A percentile compares a stretch with the other conserved stretches of the same genome.
Evolutionary conservation across 202 grass and related monocot species (phyloP).

Genomic region (Saccharum hybrid): DNA sequence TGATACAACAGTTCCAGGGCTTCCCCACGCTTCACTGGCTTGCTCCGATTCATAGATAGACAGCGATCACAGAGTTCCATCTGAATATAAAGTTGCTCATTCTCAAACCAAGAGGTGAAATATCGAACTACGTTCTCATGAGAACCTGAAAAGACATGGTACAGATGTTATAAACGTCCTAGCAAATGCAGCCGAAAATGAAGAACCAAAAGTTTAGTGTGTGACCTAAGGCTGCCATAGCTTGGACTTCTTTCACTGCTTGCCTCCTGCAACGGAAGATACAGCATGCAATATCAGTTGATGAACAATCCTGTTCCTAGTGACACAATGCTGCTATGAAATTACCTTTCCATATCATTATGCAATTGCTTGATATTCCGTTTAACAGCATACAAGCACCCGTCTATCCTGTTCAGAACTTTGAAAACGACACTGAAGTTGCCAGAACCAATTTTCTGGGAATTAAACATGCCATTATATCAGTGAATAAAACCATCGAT

Average conservation of each 20-base stretch:
- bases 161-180: slow-evolving; percentile 23
- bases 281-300: slow-evolving; percentile 16
- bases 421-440: slow-evolving; percentile 97
- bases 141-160: slow-evolving; percentile 58
- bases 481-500: slow-evolving; percentile 32
- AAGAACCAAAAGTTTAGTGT: slow-evolving; percentile 5
- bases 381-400: slow-evolving; percentile 94
- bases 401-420: slow-evolving; percentile 95
- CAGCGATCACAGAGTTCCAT: slow-evolving; percentile 92
- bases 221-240: slow-evolving; percentile 86
- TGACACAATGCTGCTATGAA: slow-evolving; percentile 30
- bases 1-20: slow-evolving; percentile 81
- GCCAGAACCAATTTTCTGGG: slow-evolving; percentile 88
- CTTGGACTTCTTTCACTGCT: slow-evolving; percentile 95
- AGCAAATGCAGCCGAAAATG: slow-evolving; percentile 7
- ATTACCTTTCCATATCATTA: slow-evolving; percentile 90
- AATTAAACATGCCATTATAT: slow-evolving; percentile 28
- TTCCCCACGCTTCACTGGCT: slow-evolving; percentile 54
- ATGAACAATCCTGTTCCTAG: background rate
- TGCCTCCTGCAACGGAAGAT: slow-evolving; percentile 65
- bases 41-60: slow-evolving; percentile 53
- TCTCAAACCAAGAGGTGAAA: slow-evolving; percentile 98
- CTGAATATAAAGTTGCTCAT: slow-evolving; percentile 85
- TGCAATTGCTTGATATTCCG: slow-evolving; percentile 74
- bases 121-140: slow-evolving; percentile 96